A percentile compares a stretch with the other conserved stretches of the same genome.
Conservation (phyloP, 371 early-diverging fungal species). For the Mucor racemosus region DNA sequence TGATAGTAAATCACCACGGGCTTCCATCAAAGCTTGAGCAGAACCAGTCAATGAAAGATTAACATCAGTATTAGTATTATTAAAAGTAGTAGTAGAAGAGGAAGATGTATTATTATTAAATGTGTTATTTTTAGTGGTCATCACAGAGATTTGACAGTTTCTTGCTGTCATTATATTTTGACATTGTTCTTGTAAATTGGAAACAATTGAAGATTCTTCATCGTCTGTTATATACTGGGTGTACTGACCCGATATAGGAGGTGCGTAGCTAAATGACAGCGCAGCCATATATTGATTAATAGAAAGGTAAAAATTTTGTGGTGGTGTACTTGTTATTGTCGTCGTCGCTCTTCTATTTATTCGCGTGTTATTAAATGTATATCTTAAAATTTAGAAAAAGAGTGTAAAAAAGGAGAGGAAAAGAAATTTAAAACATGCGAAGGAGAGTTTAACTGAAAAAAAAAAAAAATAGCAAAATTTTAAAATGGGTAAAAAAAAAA, state of each 20-base stretch:
- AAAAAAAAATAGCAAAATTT: conserved; percentile 17
- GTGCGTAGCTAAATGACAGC: conserved; percentile 36
- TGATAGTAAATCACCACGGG: conserved; percentile 36
- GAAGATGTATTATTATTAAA: background rate
- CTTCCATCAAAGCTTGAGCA: conserved; percentile 26
- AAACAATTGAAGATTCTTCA: conserved; percentile 13
- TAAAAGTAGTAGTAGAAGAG: background rate
- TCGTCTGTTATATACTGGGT: conserved; percentile 16
- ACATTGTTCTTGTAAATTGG: conserved; percentile 25
- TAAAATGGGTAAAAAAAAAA: conserved; percentile 8
- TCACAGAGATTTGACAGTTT: conserved; percentile 29
- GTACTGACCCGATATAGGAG: conserved; percentile 32
- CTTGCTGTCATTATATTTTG: conserved; percentile 23
- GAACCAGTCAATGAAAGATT: conserved; percentile 34
- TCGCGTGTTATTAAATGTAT: background rate
- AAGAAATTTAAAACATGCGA: conserved; percentile 24
- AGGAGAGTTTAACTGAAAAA: conserved; percentile 25
- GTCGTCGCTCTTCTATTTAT: background rate
- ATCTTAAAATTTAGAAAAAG: background rate
- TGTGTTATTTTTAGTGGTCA: conserved; percentile 16
- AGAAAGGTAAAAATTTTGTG: background rate
- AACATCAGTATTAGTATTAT: conserved; percentile 13
- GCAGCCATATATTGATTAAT: conserved; percentile 22
- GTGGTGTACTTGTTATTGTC: background rate
- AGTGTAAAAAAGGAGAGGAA: conserved; percentile 10